Evolutionary conservation across 495 filamentous ascomycete species (phyloP).

Genomic region (Penicillium psychrofluorescens): DNA sequence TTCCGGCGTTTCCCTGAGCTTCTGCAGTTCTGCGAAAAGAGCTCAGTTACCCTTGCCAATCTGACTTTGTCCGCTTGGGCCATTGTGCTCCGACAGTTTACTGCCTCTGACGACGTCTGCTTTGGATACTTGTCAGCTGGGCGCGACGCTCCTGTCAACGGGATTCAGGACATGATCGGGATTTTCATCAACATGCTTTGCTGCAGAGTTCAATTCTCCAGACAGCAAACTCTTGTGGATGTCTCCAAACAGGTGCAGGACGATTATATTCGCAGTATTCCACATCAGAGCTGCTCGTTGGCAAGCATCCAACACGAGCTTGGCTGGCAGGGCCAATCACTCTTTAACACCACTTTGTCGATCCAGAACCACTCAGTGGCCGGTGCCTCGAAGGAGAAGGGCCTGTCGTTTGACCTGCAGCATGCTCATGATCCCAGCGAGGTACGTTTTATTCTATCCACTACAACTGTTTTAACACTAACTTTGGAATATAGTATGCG

Average conservation of each 20-base stretch:
- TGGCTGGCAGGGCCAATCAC: constrained; percentile 37
- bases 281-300: constrained; percentile 46
- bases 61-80: constrained; percentile 51
- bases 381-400: constrained; percentile 23
- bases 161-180: constrained; percentile 46
- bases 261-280: constrained; percentile 40
- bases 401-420: constrained; percentile 30
- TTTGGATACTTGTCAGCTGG: constrained; percentile 51
- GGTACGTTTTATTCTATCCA: constrained; percentile 16
- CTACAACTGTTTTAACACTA: neutral
- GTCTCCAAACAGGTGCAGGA: constrained; percentile 39
- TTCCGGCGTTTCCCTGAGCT: constrained; percentile 34
- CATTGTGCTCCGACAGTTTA: constrained; percentile 45
- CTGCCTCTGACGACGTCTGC: constrained; percentile 46
- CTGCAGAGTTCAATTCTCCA: constrained; percentile 38
- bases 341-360: constrained; percentile 54
- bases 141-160: constrained; percentile 40
- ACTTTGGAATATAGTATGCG: constrained; percentile 25
- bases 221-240: constrained; percentile 26
- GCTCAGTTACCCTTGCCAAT: constrained; percentile 44
- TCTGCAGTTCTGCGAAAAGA: constrained; percentile 37
- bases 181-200: constrained; percentile 53
- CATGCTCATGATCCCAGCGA: constrained; percentile 42
- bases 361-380: constrained; percentile 39
- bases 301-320: constrained; percentile 50